Percentiles rank a stretch among this genome's conserved stretches.
These are phyloP conservation scores for Fusarium tanahbumbuense DNA, from an alignment of 2,329 filamentous ascomycete species.

Conservation along the genomic window DNA sequence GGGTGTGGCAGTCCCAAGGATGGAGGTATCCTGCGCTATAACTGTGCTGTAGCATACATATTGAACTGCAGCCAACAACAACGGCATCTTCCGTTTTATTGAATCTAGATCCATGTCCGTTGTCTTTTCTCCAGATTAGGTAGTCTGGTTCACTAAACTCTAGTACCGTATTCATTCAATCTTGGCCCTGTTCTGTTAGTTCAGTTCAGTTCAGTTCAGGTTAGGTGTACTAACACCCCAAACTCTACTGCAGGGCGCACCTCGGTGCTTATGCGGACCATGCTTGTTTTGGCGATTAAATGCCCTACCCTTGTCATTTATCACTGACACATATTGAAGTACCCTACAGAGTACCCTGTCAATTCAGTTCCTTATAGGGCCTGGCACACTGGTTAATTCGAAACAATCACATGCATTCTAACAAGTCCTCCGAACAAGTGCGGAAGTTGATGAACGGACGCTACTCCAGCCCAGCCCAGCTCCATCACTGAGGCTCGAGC, in stretches of 20 bases:
- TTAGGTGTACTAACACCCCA: not conserved
- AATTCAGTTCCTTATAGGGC: not conserved
- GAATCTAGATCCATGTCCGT: not conserved
- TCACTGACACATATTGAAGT: slow-evolving; percentile 18
- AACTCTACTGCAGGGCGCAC: slow-evolving; percentile 28
- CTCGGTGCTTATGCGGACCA: slow-evolving; percentile 46
- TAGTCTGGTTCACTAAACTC: not conserved
- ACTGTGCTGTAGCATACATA: not conserved
- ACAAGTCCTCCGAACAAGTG: not conserved
- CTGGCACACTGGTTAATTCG: not conserved
- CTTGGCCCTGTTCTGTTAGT: not conserved
- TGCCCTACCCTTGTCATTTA: slow-evolving; percentile 26
- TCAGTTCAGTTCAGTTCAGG: not conserved
- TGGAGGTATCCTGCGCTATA: slow-evolving; percentile 15
- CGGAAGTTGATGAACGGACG: not conserved
- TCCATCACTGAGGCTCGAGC: slow-evolving; percentile 8
- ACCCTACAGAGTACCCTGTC: not conserved
- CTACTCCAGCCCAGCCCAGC: too few species aligned
- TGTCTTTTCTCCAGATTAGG: slow-evolving; percentile 3
- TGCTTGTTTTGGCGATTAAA: slow-evolving; percentile 13
- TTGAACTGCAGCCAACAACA: not conserved
- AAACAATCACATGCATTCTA: slow-evolving; percentile 39
- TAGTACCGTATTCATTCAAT: not conserved
- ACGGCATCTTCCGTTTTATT: not conserved
- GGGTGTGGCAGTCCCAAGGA: not conserved